A percentile compares a stretch with the other conserved stretches of the same genome.
These are phyloP conservation scores for Talinum fruticosum DNA, from an alignment of 148 eudicot genomes.

Conservation along the genomic window DNA sequence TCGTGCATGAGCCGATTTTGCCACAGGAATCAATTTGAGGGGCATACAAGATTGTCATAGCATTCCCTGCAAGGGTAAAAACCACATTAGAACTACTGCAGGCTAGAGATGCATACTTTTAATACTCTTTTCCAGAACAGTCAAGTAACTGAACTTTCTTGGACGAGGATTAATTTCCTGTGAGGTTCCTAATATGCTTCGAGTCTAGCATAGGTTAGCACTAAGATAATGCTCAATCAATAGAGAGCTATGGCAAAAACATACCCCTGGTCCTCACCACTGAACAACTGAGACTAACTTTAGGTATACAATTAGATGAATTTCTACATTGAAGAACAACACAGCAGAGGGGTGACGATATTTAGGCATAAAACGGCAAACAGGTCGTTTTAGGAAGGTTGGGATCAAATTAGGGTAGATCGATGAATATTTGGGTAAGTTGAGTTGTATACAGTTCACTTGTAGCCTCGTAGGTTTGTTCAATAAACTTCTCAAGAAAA, in stretches of 20 bases:
- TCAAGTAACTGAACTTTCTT: background rate
- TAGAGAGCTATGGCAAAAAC: background rate
- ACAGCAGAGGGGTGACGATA: background rate
- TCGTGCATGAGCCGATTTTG: no score
- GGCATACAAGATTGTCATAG: no score
- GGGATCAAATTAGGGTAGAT: background rate
- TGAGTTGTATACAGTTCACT: background rate
- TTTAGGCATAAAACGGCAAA: background rate
- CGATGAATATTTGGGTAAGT: background rate
- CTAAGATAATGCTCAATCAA: background rate
- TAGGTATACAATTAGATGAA: background rate
- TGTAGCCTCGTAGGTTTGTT: background rate
- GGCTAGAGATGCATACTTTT: background rate
- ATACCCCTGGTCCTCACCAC: background rate
- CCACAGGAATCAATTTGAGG: no score
- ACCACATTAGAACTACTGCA: background rate
- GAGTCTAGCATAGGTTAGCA: no score
- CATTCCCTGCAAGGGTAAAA: background rate
- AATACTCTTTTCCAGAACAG: background rate
- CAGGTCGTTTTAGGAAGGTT: background rate
- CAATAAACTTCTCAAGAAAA: background rate
- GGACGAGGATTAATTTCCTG: background rate
- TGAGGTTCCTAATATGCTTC: background rate
- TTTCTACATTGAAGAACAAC: background rate
- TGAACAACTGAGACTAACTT: background rate